Evolutionary conservation across 2,329 filamentous ascomycete genomes (phyloP).

Genomic region (Dactylellina sp.): DNA sequence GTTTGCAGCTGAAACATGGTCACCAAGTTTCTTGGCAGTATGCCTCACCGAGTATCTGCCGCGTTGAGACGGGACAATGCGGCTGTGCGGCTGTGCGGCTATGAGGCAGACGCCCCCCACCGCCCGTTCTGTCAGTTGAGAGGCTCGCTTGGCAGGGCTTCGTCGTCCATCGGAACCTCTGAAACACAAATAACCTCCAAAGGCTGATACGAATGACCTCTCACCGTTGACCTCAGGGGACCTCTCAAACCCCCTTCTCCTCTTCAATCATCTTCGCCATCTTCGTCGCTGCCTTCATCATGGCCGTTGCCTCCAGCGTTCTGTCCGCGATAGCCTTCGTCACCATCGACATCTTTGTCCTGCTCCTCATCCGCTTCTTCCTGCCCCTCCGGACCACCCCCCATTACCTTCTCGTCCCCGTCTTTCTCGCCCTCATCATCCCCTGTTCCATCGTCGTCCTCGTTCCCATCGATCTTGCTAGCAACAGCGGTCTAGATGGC

Average conservation of each 20-base stretch:
- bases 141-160: background rate
- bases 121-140: too few relatives aligned
- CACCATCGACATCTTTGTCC: constrained; percentile 71
- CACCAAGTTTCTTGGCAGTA: too few relatives aligned
- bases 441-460: constrained; percentile 91
- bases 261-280: background rate
- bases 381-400: constrained; percentile 90
- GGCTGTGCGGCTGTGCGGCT: background rate
- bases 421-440: constrained; percentile 94
- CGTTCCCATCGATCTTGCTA: constrained; percentile 94
- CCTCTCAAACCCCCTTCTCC: background rate
- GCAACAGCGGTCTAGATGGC: constrained; percentile 79
- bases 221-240: constrained; percentile 5
- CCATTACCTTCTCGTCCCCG: constrained; percentile 86
- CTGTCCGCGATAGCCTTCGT: constrained; percentile 60
- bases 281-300: constrained; percentile 22
- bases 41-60: too few relatives aligned
- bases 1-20: too few relatives aligned
- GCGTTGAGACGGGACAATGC: background rate
- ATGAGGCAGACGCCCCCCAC: background rate
- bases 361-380: constrained; percentile 88
- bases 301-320: constrained; percentile 59
- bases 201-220: constrained; percentile 10
- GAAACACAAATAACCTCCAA: constrained; percentile 3
- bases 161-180: constrained; percentile 21